Base-by-base conservation (phyloP, 1,284 basidiomycete species). In the Rhizoctonia solani region DNA sequence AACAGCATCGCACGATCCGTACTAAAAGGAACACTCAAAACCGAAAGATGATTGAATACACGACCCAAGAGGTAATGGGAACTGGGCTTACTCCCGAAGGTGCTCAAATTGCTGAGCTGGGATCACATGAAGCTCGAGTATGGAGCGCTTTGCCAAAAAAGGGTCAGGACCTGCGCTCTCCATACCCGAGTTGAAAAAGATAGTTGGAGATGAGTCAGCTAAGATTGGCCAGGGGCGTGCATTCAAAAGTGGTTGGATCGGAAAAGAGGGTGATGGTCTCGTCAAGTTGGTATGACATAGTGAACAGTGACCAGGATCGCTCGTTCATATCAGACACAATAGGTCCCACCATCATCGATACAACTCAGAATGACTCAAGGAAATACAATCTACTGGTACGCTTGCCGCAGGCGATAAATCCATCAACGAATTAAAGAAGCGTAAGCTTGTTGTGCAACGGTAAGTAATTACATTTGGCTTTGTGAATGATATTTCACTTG, bases 211-310 rank as follows among this genome's bases (percentile, higher is more conserved):
- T 67, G 93, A 95, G 72, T 84, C 85, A 4, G 87, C 91, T 19
- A 96, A 95, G 80, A 84, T 81, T 70, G 97, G 97, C 1, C 97
- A 99, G 78, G 89, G 90, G 29, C 87, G 92, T 71, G 97, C 96
- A 23, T 98, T 99, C 85, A 97, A 95, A 81, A 96, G 92, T 75
- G 93, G 92, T 72, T 99, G 97, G 95, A 94, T 98, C 71, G 84
- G 83, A 30, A 98, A 98, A 78, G 91, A 96, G 71, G 92, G 92
- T 2, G 85, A 87, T 71, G 92, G 93, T 21, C 87, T 98, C 69
- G 87, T 98, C 63, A 90, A 90, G 78, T 81, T 88, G 69, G 93
- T 95, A 66, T 34, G 32, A 4, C 73, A 91, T 83, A 61, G 34
- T 3, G 34, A 16, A 49, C 5, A 16, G 42, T 66, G 69, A 70